Base-by-base conservation (phyloP, 2,329 filamentous ascomycete species). In the Scedosporium aurantiacum region DNA sequence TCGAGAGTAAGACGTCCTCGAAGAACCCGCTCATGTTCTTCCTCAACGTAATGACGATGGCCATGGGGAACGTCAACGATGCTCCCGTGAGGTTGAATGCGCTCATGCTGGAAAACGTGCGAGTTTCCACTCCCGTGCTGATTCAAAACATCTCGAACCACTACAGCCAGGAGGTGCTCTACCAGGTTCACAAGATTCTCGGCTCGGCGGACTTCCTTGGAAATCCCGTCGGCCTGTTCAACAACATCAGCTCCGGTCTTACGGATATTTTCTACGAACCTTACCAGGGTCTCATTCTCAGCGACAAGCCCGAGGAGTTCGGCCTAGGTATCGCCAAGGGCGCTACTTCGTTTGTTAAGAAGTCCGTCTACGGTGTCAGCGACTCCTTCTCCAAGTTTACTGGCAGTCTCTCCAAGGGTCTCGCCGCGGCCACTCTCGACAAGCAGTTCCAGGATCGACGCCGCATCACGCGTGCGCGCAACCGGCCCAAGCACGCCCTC, bases 191-290 rank as follows among this genome's bases (percentile, higher is more conserved):
- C 79, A 92, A 97, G 74, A 94, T 99, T 66, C 84, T 99, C 61
- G 94, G 94, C 18, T 97, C 93, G 5, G 94, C 94, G 4, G 94
- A 99, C 73, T 97, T 99, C 82, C 80, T 99, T 5, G 94, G 94
- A 43, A 99, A 99, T 68, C 94, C 94, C 0, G 95, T 99, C 16
- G 94, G 94, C 54, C 79, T 99, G 52, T 99, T 99, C 85, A 97
- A 96, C 78, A 99, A 93, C 71, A 89, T 99, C 73, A 96, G 91
- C 68, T 99, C 94, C 55, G 94, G 95, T 67, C 90, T 99, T 60
- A 92, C 90, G 21, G 94, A 97, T 72, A 96, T 99, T 71, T 99
- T 99, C 78, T 99, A 99, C 79, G 95, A 99, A 72, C 94, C 94
- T 43, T 99, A 99, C 76, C 94, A 99, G 77, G 90, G 95, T 23